Conservation (phyloP, 345 rosid species). For the Draba incana region DNA sequence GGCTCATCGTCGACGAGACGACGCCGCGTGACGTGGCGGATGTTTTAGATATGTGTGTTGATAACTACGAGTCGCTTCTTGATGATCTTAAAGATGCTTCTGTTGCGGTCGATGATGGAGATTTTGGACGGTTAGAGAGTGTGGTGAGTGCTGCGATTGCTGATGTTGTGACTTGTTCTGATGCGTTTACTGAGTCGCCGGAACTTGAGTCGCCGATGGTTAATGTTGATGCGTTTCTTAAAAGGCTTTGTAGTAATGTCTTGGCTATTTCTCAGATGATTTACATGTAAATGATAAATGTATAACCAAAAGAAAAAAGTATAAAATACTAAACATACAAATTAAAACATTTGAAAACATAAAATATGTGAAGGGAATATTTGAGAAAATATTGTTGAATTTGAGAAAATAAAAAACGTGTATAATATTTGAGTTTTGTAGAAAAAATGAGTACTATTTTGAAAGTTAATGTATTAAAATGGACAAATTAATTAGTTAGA, state of each 20-base stretch:
- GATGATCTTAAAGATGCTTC: slow-evolving; percentile 29
- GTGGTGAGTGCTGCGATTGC: slow-evolving; percentile 35
- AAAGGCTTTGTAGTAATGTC: slow-evolving; percentile 37
- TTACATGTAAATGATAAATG: slow-evolving; percentile 7
- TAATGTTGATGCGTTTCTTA: slow-evolving; percentile 32
- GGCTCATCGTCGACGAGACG: slow-evolving; percentile 8
- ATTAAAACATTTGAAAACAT: neutral
- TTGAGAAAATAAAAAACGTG: too few species aligned
- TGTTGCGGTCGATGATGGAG: slow-evolving; percentile 25
- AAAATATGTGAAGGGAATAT: neutral
- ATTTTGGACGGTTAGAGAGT: slow-evolving; percentile 33
- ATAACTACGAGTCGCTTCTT: slow-evolving; percentile 29
- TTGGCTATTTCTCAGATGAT: slow-evolving; percentile 38
- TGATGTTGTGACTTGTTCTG: slow-evolving; percentile 32
- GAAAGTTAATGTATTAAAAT: too few species aligned
- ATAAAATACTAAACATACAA: neutral
- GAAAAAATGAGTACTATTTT: too few species aligned
- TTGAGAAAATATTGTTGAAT: neutral
- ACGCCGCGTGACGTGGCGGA: slow-evolving; percentile 33
- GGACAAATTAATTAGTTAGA: too few species aligned
- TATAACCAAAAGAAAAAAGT: neutral
- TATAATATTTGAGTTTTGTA: too few species aligned
- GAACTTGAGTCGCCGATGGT: slow-evolving; percentile 32
- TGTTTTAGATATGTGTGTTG: slow-evolving; percentile 22
- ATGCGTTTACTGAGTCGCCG: slow-evolving; percentile 29